phyloP scores from a whole-genome alignment of 129 eudicot genomes.

The Helianthus annuus region HanXRQr2.0-SUNRISE NC_035442.2:41683353-41683852 shows the following conservation, averaged over 20 bases:
- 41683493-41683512: too few species aligned
- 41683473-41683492: too few species aligned
- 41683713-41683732: slow-evolving; percentile 51
- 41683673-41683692: slow-evolving; percentile 2
- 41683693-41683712: slow-evolving; percentile 24
- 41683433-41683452: too few species aligned
- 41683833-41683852: too few species aligned
- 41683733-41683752: slow-evolving; percentile 44
- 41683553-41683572: slow-evolving; percentile 11
- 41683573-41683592: slow-evolving; percentile 14
- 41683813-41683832: background rate
- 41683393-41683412: too few species aligned
- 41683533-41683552: too few species aligned
- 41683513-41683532: too few species aligned
- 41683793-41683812: background rate
- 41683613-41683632: background rate
- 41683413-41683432: too few species aligned
- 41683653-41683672: slow-evolving; percentile 28
- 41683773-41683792: slow-evolving; percentile 45
- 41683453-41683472: too few species aligned
- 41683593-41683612: background rate
- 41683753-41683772: slow-evolving; percentile 43
- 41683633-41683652: background rate
- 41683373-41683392: too few species aligned
- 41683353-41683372: too few species aligned